Base-by-base conservation (phyloP, 805 yeast species). In the Candida koratica region DNA sequence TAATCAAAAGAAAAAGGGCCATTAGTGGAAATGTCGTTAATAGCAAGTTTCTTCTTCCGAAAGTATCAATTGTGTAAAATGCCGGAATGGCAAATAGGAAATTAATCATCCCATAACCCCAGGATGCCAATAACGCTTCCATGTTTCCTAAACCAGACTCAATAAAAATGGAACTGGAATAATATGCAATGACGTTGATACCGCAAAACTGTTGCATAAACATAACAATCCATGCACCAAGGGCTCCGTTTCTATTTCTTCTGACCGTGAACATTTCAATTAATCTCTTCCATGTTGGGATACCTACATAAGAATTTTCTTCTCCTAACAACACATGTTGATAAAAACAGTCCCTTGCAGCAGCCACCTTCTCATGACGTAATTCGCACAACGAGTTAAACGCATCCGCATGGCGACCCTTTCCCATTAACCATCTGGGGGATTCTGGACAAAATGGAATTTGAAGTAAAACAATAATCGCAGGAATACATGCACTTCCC, bases 121-220 rank as follows among this genome's bases (percentile, higher is more conserved):
- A 75, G 1, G 94, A 84, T 0, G 94, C 94, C 47, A 82, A 61
- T 52, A 86, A 59, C 0, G 95, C 79, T 40, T 74, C 68, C 43
- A 73, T 67, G 42, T 73, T 76, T 26, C 73, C 58, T 58, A 81
- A 79, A 28, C 82, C 83, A 15, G 88, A 77, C 39, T 79, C 71
- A 15, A 71, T 58, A 61, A 86, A 86, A 39, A 86, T 85, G 7
- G 83, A 69, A 0, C 93, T 80, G 1, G 90, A 82, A 59, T 84
- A 86, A 61, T 84, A 83, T 13, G 94, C 90, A 60, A 86, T 84
- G 36, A 85, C 90, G 52, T 86, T 86, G 56, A 86, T 77, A 48
- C 95, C 95, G 61, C 95, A 86, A 64, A 85, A 83, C 57, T 86
- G 95, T 64, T 86, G 95, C 86, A 82, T 81, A 53, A 85, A 83